Conservation (phyloP, 176 grass and related monocot genomes). For the Avena eriantha region DNA sequence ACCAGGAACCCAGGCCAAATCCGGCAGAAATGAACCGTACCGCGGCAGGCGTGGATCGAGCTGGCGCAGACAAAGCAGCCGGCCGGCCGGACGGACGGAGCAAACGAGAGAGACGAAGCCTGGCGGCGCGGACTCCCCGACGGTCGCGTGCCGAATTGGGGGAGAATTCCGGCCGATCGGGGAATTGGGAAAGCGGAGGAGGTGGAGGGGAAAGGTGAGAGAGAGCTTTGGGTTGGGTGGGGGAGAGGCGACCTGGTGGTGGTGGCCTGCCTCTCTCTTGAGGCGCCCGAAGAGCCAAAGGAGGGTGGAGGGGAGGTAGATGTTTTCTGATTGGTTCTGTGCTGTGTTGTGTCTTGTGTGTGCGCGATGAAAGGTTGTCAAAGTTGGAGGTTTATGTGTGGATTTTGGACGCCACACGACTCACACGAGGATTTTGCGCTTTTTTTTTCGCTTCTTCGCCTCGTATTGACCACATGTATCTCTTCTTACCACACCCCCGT, state of each 20-base stretch:
- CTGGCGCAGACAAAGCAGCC: neutral
- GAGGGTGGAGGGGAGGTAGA: neutral
- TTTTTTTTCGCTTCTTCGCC: neutral
- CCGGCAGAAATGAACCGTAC: neutral
- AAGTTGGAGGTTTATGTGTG: constrained; percentile 11
- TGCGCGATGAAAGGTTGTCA: neutral
- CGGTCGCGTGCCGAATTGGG: constrained; percentile 21
- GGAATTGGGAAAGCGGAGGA: constrained; percentile 32
- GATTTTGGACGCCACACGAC: neutral
- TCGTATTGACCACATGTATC: neutral
- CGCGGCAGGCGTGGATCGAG: neutral
- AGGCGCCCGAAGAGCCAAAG: constrained; percentile 27
- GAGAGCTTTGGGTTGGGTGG: constrained; percentile 18
- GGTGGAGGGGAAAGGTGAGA: constrained; percentile 33
- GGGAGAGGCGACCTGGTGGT: neutral
- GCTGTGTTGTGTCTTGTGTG: neutral
- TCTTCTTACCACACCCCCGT: neutral
- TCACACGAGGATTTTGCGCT: neutral
- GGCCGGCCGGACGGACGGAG: neutral
- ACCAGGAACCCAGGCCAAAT: neutral
- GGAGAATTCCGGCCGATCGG: constrained; percentile 14
- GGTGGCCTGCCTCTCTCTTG: constrained; percentile 16
- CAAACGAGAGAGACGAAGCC: neutral
- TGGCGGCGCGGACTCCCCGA: constrained; percentile 1
- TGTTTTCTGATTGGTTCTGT: constrained; percentile 4